Percentiles rank a stretch among this genome's conserved stretches.
Conservation (phyloP, 2,329 filamentous ascomycete genomes). For the Paraphaeosphaeria sporulosa region DNA sequence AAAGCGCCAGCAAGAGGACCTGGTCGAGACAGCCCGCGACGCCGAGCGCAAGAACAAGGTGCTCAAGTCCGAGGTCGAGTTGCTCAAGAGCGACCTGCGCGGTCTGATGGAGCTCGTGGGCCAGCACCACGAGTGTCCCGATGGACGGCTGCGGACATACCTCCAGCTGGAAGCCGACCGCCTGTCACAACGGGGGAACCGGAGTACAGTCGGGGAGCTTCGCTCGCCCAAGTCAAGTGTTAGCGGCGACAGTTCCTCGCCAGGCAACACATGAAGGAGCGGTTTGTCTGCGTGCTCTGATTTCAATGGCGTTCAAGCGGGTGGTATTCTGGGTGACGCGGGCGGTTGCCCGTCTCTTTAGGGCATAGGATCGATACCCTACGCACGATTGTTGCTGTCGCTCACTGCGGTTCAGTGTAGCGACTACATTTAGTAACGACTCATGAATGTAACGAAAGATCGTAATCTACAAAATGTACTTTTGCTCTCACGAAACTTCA, state of each 20-base stretch:
- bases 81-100: slow-evolving; percentile 32
- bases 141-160: slow-evolving; percentile 32
- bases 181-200: slow-evolving; percentile 15
- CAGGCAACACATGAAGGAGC: neutral
- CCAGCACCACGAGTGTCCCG: slow-evolving; percentile 34
- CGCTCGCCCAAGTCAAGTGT: neutral
- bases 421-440: neutral
- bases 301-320: no score
- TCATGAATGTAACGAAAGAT: neutral
- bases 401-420: neutral
- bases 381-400: no score
- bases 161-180: slow-evolving; percentile 38
- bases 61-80: slow-evolving; percentile 37
- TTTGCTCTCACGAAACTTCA: neutral
- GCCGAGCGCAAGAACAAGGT: slow-evolving; percentile 37
- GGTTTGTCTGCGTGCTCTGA: no score
- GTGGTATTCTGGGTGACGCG: neutral
- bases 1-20: slow-evolving; percentile 60
- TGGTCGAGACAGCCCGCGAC: slow-evolving; percentile 54
- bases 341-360: neutral
- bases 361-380: no score
- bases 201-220: slow-evolving; percentile 1
- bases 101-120: slow-evolving; percentile 35
- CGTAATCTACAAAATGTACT: neutral
- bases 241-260: neutral